Evolutionary conservation across 306 rosid species (phyloP), one percentile per base, ranked within the genome.

Genomic region (Astragalus membranaceus): DNA sequence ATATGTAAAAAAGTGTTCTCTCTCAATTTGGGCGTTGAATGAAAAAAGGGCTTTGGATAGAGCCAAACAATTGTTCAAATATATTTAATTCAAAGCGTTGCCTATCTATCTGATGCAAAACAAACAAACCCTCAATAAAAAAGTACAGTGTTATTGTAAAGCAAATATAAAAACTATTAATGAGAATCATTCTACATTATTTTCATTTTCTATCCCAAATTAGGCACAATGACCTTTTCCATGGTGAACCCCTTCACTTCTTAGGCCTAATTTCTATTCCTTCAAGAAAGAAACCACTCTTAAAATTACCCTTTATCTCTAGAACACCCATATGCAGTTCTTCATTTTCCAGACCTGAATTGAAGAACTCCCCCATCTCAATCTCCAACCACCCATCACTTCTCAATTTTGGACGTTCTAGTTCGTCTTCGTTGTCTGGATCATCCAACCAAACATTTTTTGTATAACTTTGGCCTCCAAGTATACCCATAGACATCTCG

Each of bases 231-330:
- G 2, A 36, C 41, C 1, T 36, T 36, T 36, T 39, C 44, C 11
- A 39, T 39, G 44, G 8, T 10, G 44, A 39, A 39, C 11, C 10
- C 8, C 0, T 1, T 10, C 20, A 4, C 7, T 7, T 5, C 6
- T 81, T 70, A 6, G 88, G 89, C 75, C 91, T 84, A 77, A 87
- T 63, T 49, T 89, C 91, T 49, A 87, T 80, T 67, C 93, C 96
- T 77, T 87, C 80, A 37, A 90, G 29, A 17, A 78, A 46, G 46
- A 87, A 73, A 51, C 89, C 91, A 0, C 61, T 62, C 64, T 85
- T 85, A 81, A 79, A 85, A 5, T 76, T 60, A n/a, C 71, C 49
- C 16, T 4, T 10, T 9, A 53, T 72, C 73, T 87, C 89, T 3
- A 0, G 4, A 46, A 83, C 62, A 8, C 60, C 48, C 81, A 89